Conservation (phyloP, 768 basidiomycete genomes). For the Termitomyces sp. region DNA sequence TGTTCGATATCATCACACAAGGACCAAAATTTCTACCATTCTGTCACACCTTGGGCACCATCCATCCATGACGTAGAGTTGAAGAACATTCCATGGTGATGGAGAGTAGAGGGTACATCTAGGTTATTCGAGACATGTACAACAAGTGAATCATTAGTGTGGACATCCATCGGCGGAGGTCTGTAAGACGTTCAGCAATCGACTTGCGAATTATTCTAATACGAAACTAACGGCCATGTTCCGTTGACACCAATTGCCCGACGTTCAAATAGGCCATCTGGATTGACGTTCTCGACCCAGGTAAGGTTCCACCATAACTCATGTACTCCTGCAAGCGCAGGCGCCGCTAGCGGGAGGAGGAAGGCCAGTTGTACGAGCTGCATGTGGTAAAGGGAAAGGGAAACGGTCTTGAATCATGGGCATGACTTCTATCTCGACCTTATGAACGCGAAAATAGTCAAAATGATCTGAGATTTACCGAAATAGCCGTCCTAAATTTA, state of each 20-base stretch:
- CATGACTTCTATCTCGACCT: not conserved
- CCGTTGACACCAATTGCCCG: constrained; percentile 84
- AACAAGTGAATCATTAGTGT: constrained; percentile 62
- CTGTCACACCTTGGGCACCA: constrained; percentile 75
- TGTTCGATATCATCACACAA: not conserved
- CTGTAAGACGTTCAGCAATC: constrained; percentile 29
- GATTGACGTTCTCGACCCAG: constrained; percentile 72
- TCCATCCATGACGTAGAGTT: constrained; percentile 86
- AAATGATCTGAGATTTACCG: not conserved
- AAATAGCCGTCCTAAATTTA: not conserved
- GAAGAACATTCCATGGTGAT: constrained; percentile 96
- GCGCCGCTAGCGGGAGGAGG: constrained; percentile 26
- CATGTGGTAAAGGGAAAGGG: constrained; percentile 10
- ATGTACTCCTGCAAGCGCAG: constrained; percentile 56
- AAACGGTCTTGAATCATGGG: constrained; percentile 3
- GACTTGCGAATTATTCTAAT: not conserved
- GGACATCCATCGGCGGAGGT: constrained; percentile 76
- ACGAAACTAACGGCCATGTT: constrained; percentile 79
- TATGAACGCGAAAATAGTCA: constrained; percentile 2
- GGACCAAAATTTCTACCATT: constrained; percentile 54
- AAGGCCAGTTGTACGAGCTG: constrained; percentile 14
- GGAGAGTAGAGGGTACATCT: constrained; percentile 62
- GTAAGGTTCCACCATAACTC: constrained; percentile 92
- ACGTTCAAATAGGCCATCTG: constrained; percentile 75
- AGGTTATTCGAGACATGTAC: constrained; percentile 76